Conservation (phyloP, 345 rosid genomes). For the Pistacia vera region DNA sequence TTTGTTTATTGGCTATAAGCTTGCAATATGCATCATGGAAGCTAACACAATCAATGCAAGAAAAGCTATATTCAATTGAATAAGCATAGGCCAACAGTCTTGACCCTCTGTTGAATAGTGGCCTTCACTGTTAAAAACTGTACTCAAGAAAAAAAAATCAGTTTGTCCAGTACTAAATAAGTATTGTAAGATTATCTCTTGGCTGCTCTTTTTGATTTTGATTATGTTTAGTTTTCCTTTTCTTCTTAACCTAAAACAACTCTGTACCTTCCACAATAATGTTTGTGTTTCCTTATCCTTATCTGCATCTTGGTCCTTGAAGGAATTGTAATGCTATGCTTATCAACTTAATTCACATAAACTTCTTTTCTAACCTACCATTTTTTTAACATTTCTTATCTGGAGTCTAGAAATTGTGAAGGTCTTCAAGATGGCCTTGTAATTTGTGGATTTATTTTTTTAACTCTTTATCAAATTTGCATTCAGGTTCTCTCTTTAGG, state of each 20-base stretch:
- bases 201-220: background rate
- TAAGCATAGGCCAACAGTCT: background rate
- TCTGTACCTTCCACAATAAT: background rate
- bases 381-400: background rate
- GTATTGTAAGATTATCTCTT: background rate
- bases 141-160: background rate
- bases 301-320: slow-evolving; percentile 3
- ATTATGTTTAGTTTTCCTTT: background rate
- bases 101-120: too few relatives aligned
- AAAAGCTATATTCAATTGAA: background rate
- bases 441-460: background rate
- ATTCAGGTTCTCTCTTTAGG: background rate
- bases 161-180: background rate
- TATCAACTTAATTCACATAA: background rate
- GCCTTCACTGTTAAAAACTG: background rate
- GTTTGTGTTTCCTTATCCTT: background rate
- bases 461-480: background rate
- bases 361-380: background rate
- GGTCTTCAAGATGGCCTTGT: background rate
- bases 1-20: background rate
- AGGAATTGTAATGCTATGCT: background rate
- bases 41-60: background rate
- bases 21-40: background rate
- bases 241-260: background rate
- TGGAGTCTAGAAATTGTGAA: background rate